These are phyloP conservation scores for Didymellaceae sp. DNA, from an alignment of 2,329 filamentous ascomycete genomes.

Conservation along the genomic window DNA sequence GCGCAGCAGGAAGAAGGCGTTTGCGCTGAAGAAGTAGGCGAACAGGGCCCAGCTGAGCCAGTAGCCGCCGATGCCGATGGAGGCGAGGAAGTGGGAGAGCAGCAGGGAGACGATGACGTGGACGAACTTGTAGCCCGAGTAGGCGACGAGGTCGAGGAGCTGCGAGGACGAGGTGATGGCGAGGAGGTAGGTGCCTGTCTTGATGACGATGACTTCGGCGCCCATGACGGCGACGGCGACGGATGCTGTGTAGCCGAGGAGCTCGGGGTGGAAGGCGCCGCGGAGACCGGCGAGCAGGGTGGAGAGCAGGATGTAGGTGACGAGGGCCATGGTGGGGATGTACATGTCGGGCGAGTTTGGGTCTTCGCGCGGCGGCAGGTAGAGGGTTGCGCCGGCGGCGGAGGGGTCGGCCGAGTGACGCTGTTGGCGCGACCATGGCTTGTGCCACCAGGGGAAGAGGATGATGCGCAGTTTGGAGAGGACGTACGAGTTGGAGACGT, in stretches of 20 bases:
- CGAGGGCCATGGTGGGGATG: slow-evolving; percentile 94
- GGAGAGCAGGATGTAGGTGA: slow-evolving; percentile 95
- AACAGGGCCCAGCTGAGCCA: slow-evolving; percentile 92
- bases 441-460: slow-evolving; percentile 96
- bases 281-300: slow-evolving; percentile 88
- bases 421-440: slow-evolving; percentile 95
- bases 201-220: slow-evolving; percentile 87
- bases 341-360: slow-evolving; percentile 99
- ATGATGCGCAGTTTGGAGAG: slow-evolving; percentile 91
- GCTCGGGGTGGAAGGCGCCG: slow-evolving; percentile 91
- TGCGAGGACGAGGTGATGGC: slow-evolving; percentile 94
- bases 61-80: slow-evolving; percentile 80
- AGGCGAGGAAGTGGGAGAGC: slow-evolving; percentile 66
- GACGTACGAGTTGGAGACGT: slow-evolving; percentile 97
- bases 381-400: slow-evolving; percentile 49
- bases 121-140: slow-evolving; percentile 98
- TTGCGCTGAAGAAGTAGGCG: slow-evolving; percentile 88
- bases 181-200: slow-evolving; percentile 90
- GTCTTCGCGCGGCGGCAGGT: slow-evolving; percentile 91
- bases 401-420: slow-evolving; percentile 53
- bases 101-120: slow-evolving; percentile 90
- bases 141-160: slow-evolving; percentile 90
- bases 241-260: slow-evolving; percentile 87
- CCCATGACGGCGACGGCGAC: slow-evolving; percentile 82
- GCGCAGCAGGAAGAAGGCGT: slow-evolving; percentile 96